Evolutionary conservation across 306 rosid species (phyloP).

Genomic region (Begonia loranthoides): DNA sequence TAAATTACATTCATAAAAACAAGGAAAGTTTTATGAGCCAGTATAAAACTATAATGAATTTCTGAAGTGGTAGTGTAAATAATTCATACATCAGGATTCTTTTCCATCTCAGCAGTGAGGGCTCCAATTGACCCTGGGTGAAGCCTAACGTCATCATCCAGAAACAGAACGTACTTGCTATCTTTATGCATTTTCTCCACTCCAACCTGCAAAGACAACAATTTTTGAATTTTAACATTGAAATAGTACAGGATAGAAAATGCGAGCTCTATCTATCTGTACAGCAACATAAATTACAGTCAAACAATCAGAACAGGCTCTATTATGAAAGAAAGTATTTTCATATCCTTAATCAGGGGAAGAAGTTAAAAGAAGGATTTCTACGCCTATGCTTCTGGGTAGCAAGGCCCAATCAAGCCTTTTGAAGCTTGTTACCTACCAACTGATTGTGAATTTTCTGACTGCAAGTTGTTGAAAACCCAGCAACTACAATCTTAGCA

Average conservation of each 20-base stretch:
- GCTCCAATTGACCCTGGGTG: slow-evolving; percentile 98
- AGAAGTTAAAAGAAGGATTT: too few species aligned
- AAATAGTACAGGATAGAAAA: too few species aligned
- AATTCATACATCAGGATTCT: slow-evolving; percentile 58
- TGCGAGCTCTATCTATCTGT: too few species aligned
- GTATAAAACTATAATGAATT: too few species aligned
- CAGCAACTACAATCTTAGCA: slow-evolving; percentile 70
- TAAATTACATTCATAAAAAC: too few species aligned
- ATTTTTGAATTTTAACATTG: too few species aligned
- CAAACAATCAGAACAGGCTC: too few species aligned
- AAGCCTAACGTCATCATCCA: slow-evolving; percentile 91
- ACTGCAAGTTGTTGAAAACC: slow-evolving; percentile 88
- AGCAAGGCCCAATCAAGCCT: neutral
- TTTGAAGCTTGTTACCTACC: slow-evolving; percentile 28
- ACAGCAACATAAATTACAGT: too few species aligned
- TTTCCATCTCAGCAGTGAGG: slow-evolving; percentile 74
- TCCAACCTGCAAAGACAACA: slow-evolving; percentile 48
- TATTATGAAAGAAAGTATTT: neutral
- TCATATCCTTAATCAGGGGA: neutral
- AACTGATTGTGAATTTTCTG: slow-evolving; percentile 96
- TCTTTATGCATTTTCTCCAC: slow-evolving; percentile 82
- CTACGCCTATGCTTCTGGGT: too few species aligned
- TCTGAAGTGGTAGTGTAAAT: too few species aligned
- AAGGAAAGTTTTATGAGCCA: too few species aligned
- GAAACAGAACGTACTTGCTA: slow-evolving; percentile 71